phyloP scores from a whole-genome alignment of 345 rosid genomes.

The Erucastrum elatum region DNA sequence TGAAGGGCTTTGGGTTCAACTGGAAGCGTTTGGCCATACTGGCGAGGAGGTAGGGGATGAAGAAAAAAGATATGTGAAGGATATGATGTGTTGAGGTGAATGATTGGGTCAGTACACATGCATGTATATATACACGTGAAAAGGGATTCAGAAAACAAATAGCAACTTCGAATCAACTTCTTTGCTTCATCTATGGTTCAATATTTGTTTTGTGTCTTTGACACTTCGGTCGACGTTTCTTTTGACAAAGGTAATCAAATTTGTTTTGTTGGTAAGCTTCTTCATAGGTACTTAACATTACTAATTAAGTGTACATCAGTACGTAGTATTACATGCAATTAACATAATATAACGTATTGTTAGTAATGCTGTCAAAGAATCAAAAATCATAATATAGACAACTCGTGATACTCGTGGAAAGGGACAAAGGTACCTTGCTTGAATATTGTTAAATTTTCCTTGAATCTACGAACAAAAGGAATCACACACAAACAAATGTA shows the following conservation, averaged over 20 bases:
- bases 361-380: neutral
- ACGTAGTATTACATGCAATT: neutral
- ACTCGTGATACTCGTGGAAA: constrained; percentile 36
- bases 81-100: constrained; percentile 24
- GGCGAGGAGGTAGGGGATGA: constrained; percentile 6
- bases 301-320: neutral
- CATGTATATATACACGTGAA: constrained; percentile 9
- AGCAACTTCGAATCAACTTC: constrained; percentile 58
- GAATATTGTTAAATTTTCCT: constrained; percentile 15
- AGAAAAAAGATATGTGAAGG: neutral
- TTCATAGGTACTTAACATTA: neutral
- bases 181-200: constrained; percentile 65
- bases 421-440: constrained; percentile 37
- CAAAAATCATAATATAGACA: neutral
- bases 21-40: constrained; percentile 41
- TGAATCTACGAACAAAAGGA: constrained; percentile 16
- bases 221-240: constrained; percentile 26
- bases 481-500: neutral
- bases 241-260: neutral
- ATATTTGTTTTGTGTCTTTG: constrained; percentile 28
- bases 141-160: constrained; percentile 1
- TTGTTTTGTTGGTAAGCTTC: neutral
- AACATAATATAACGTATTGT: neutral
- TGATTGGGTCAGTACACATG: constrained; percentile 1
- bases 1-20: constrained; percentile 39